These are phyloP conservation scores for Sporisorium sorghi DNA, from an alignment of 1,284 basidiomycete genomes.

Conservation along the genomic window DNA sequence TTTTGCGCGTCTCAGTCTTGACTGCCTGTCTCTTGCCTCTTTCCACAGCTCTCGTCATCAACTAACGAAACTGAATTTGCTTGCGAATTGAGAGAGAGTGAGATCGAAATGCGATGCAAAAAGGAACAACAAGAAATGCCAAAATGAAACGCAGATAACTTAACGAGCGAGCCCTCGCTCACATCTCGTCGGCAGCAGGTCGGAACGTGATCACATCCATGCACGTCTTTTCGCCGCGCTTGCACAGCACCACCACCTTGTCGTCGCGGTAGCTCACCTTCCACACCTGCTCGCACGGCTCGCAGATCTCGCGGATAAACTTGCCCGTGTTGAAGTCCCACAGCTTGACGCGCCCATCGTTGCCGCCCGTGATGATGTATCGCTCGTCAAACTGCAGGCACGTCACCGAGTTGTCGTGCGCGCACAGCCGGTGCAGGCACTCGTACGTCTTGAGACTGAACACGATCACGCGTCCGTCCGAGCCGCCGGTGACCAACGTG, in stretches of 20 bases:
- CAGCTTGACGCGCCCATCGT: conserved; percentile 89
- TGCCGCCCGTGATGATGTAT: conserved; percentile 76
- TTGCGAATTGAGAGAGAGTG: background rate
- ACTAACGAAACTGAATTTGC: too few species aligned
- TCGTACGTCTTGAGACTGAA: conserved; percentile 78
- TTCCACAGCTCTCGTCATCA: too few species aligned
- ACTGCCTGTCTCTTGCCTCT: too few species aligned
- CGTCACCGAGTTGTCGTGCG: conserved; percentile 90
- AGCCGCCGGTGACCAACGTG: conserved; percentile 87
- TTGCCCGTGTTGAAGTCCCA: conserved; percentile 74
- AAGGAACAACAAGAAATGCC: background rate
- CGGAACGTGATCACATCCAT: conserved; percentile 78
- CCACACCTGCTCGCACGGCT: conserved; percentile 81
- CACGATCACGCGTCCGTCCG: conserved; percentile 91
- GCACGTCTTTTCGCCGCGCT: conserved; percentile 84
- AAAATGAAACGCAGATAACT: background rate
- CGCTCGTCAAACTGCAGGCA: conserved; percentile 85
- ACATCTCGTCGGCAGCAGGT: conserved; percentile 56
- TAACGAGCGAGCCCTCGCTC: background rate
- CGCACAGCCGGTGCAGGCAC: conserved; percentile 70
- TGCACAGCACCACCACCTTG: conserved; percentile 84
- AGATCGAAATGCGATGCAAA: background rate
- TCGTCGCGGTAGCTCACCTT: conserved; percentile 83
- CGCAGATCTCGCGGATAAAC: conserved; percentile 63
- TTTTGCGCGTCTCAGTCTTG: too few species aligned